Evolutionary conservation across 257 asterid genomes (phyloP).

Genomic region (Euphrasia confusa): DNA sequence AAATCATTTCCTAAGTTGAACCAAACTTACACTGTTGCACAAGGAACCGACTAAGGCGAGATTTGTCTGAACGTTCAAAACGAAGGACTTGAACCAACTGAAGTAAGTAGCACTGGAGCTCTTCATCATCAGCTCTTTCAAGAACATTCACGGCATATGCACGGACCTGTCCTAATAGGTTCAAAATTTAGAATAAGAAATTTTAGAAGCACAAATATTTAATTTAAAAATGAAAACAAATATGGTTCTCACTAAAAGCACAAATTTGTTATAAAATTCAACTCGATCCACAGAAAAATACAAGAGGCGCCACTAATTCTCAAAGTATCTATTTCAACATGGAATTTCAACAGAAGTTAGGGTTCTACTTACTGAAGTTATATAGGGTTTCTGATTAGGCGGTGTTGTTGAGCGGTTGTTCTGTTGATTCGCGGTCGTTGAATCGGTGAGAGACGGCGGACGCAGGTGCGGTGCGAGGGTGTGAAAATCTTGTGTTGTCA

Average conservation of each 20-base stretch:
- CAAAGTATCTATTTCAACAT: background rate
- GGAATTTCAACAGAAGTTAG: no score
- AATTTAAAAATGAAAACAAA: background rate
- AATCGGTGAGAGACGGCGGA: no score
- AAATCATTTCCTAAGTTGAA: slow-evolving; percentile 22
- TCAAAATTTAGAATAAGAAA: slow-evolving; percentile 8
- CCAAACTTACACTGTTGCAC: slow-evolving; percentile 84
- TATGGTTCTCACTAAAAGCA: slow-evolving; percentile 8
- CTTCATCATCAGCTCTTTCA: slow-evolving; percentile 98
- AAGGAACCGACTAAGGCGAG: slow-evolving; percentile 88
- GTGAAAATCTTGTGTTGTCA: no score
- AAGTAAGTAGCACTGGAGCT: slow-evolving; percentile 96
- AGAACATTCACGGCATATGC: slow-evolving; percentile 97
- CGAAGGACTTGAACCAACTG: slow-evolving; percentile 99
- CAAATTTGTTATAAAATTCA: slow-evolving; percentile 3
- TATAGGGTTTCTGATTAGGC: no score
- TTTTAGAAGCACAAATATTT: background rate
- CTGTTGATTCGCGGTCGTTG: no score
- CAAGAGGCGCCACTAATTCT: slow-evolving; percentile 2
- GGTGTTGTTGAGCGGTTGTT: no score
- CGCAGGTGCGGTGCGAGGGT: no score
- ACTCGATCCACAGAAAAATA: slow-evolving; percentile 12
- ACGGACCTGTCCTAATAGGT: slow-evolving; percentile 54
- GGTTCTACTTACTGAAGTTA: no score
- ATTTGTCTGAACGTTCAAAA: slow-evolving; percentile 90